Base-by-base conservation (phyloP, 1,284 basidiomycete species). In the Cutaneotrichosporon dermatis region DNA sequence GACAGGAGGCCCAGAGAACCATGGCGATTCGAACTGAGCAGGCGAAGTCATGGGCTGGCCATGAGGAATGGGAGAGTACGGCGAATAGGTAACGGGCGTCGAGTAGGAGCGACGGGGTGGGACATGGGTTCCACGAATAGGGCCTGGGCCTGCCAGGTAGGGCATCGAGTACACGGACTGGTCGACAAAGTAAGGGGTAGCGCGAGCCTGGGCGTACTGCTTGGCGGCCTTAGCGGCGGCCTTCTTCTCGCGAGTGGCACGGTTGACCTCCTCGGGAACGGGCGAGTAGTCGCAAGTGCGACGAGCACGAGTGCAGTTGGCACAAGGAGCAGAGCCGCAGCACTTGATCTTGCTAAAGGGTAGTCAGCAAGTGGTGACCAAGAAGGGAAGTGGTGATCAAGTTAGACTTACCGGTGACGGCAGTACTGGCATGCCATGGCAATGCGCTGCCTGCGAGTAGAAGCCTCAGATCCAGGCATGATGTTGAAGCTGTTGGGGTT, bases 341-440 rank as follows among this genome's bases (percentile, higher is more conserved):
- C 77, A 79, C 63, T 74, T 67, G 55, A 79, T 79, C 61, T 79
- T 79, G 44, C 77, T 78, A 40, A 44, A 54, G 15, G 13, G 53
- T 4, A 5, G 54, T 63, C 58, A 62, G 59, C 41, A 13, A 25
- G 39, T 33, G 4, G 39, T 4, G 25, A 4, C 4, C 25, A 25
- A 25, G 25, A 25, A 25, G 25, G 25, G 25, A 25, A 25, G 25
- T 25, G 25, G 25, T 25, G 25, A 40, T 40, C 39, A 40, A 40
- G 12, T 9, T 37, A n/a, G 7, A 69, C 75, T 69, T 53, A 76
- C 75, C 75, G 61, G 58, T 74, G 72, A 58, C 75, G 65, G 60
- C 75, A 77, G 64, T 77, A 76, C 48, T 72, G 68, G 62, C 75
- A 77, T 2, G 75, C 75, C 71, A 75, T 75, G 51, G 72, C 71